A percentile compares a stretch with the other conserved stretches of the same genome.
Conservation (phyloP, 305 asterid genomes). For the Fraxinus velutina region DNA sequence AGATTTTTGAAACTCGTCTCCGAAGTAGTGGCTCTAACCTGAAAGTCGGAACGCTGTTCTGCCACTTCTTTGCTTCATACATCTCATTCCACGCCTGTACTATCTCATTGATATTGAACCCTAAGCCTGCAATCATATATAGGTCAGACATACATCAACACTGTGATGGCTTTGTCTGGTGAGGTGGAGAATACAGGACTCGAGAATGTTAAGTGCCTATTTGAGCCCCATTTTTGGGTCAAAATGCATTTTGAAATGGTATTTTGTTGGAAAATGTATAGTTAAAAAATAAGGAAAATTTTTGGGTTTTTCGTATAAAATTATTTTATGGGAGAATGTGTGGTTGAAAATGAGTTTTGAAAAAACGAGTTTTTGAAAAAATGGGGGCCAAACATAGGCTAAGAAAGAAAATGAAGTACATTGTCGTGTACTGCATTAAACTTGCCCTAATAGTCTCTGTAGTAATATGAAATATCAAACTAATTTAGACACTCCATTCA, state of each 20-base stretch:
- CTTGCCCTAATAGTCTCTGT: slow-evolving; percentile 1
- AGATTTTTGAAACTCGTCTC: slow-evolving; percentile 66
- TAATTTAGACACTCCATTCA: slow-evolving; percentile 13
- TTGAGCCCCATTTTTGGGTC: too few relatives aligned
- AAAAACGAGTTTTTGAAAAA: too few relatives aligned
- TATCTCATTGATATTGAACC: slow-evolving; percentile 82
- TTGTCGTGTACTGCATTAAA: not conserved
- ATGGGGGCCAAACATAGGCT: too few relatives aligned
- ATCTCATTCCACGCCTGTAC: slow-evolving; percentile 94
- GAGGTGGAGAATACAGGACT: not conserved
- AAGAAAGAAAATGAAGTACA: not conserved
- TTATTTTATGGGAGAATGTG: too few relatives aligned
- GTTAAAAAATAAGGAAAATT: too few relatives aligned
- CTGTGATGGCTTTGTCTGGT: not conserved
- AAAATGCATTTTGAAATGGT: too few relatives aligned
- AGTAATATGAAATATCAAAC: not conserved
- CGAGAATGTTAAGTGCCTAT: not conserved
- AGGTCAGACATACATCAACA: slow-evolving; percentile 24
- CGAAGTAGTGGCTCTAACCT: slow-evolving; percentile 76
- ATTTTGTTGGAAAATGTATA: too few relatives aligned
- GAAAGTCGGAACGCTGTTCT: slow-evolving; percentile 52
- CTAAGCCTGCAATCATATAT: slow-evolving; percentile 49
- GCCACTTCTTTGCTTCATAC: slow-evolving; percentile 84
- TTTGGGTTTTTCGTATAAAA: too few relatives aligned
- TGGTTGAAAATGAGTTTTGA: too few relatives aligned